Base-by-base conservation (phyloP, 208 protist species). In the Trichomonas gallinae region DNA sequence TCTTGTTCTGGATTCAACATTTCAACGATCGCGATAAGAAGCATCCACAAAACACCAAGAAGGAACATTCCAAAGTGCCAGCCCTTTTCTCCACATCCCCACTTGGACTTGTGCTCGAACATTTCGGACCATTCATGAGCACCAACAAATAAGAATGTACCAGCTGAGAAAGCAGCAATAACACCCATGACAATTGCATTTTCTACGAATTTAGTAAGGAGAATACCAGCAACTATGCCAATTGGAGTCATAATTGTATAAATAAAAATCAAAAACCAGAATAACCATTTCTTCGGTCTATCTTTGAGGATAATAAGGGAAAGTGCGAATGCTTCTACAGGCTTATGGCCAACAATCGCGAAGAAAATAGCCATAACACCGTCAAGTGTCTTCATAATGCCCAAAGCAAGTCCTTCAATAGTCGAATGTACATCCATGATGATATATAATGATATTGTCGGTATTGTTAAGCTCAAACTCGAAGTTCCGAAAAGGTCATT, bases 381-480 rank as follows among this genome's bases (percentile, higher is more conserved):
- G 21, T 26, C 26, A 21, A 51, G 2, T 38, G 11, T 51, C 9
- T n/a, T 48, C 44, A 93, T 58, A 38, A 93, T 51, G 44, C 87
- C 87, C 3, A 93, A 44, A 49, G 87, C 87, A 58, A 93, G 40
- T 17, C 87, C 87, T 93, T 93, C 87, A 38, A 93, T 93, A 44
- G 46, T 15, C 13, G 87, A 93, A 38, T 93, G 87, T 34, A 93
- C 31, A 36, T 51, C 44, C 44, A 93, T 51, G 46, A 93, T 93
- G 3, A 93, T 38, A 17, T 51, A 93, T 0, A 93, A 15, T 38
- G 44, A 48, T 31, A 40, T 89, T 8, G 23, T 40, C 9, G 83
- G 83, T 26, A 89, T 46, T 89, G 83, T 44, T 0, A 89, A 8
- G 40, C 4, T 34, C 15, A 1, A 31, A 31, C 23, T 44, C 40